Base-by-base conservation (phyloP, 116 monocot species). In the Trichopus zeylanicus region DNA sequence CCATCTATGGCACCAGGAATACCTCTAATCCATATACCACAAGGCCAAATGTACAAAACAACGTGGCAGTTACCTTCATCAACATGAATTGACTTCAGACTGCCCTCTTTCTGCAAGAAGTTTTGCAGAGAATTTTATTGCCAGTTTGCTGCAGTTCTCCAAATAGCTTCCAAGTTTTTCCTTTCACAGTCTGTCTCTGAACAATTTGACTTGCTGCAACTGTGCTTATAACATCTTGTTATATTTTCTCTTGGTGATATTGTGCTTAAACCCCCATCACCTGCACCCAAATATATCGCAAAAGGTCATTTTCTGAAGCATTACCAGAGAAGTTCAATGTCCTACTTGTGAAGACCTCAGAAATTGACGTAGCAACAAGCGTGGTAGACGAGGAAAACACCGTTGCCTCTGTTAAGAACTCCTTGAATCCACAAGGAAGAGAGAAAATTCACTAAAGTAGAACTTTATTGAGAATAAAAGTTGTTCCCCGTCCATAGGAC, bases 51-150 rank as follows among this genome's bases (percentile, higher is more conserved):
- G 13, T 29, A 4, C 13, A 59, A 7, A 59, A 55, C 12, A 31
- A 31, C n/a, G n/a, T n/a, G n/a, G n/a, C 35, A 48, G 7, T 65
- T 64, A 93, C 93, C 93, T 80, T 88, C 81, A 65, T 63, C 62
- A 12, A 82, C 62, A 62, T 80, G 71, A 29, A 97, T 68, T 12
- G 91, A 76, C 31, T 87, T 81, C 30, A 97, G 67, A 63, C 55
- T 81, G n/a, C 81, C 95, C 63, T 84, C 78, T 75, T 84, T 90
- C 33, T 63, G 65, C 22, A 97, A 60, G 54, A 97, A 81, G 31
- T 60, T 81, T 74, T 47, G 76, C 31, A 84, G 57, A 19, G 80
- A 78, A 72, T 67, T 73, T 55, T 67, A 70, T 53, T 72, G 76
- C 59, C 86, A 84, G 24, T 67, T 76, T 16, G 61, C 67, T 33